A percentile compares a stretch with the other conserved stretches of the same genome.
Conservation (phyloP, 768 basidiomycete genomes). For the Pleurotus tuber-regium region DNA sequence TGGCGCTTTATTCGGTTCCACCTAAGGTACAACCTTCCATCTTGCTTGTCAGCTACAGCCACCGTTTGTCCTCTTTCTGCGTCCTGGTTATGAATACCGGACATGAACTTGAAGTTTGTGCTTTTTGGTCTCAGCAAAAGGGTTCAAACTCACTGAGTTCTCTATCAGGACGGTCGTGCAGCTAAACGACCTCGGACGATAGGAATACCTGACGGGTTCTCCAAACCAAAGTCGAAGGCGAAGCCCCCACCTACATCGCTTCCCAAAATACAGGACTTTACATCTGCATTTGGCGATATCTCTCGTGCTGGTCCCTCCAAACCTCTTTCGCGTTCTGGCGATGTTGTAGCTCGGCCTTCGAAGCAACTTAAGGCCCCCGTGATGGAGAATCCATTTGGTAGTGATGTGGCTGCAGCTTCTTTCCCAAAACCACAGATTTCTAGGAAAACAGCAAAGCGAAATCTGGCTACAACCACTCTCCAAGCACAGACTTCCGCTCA, state of each 20-base stretch:
- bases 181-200: slow-evolving; percentile 11
- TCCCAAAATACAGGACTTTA: slow-evolving; percentile 8
- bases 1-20: too few species aligned
- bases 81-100: too few species aligned
- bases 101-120: too few species aligned
- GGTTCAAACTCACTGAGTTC: too few species aligned
- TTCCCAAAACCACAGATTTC: not conserved
- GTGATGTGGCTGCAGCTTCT: not conserved
- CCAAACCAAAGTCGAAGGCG: not conserved
- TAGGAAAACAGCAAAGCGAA: not conserved
- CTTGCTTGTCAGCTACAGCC: too few species aligned
- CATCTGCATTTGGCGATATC: slow-evolving; percentile 7
- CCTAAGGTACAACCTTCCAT: too few species aligned
- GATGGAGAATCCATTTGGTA: not conserved
- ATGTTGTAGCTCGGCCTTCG: not conserved
- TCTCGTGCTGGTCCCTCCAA: not conserved
- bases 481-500: not conserved
- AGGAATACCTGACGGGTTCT: slow-evolving; percentile 14
- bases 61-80: too few species aligned
- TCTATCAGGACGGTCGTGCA: not conserved
- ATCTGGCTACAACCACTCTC: not conserved
- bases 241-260: not conserved
- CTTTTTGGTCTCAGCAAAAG: too few species aligned
- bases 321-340: not conserved
- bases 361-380: not conserved